phyloP scores from a whole-genome alignment of 495 filamentous ascomycete species.

The Neurospora sp. region DNA sequence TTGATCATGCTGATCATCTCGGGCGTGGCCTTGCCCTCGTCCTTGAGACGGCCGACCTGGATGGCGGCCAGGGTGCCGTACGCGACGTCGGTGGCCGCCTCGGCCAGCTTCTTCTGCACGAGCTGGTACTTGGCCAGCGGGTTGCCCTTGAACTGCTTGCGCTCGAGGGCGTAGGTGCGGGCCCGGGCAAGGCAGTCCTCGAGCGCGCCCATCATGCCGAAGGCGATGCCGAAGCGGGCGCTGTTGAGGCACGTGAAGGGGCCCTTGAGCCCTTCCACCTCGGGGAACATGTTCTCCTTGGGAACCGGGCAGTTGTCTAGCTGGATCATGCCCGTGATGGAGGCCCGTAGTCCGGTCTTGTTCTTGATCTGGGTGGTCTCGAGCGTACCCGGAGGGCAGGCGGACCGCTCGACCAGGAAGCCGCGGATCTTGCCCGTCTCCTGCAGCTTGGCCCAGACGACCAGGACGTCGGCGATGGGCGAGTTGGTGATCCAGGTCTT shows the following conservation, averaged over 20 bases:
- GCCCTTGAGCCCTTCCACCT: conserved; percentile 76
- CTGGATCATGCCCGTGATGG: conserved; percentile 96
- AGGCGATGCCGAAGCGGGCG: conserved; percentile 85
- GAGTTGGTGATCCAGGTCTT: conserved; percentile 99
- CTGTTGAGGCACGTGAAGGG: conserved; percentile 93
- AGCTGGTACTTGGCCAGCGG: conserved; percentile 94
- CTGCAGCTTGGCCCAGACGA: conserved; percentile 92
- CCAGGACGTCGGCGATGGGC: conserved; percentile 79
- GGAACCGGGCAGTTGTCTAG: conserved; percentile 83
- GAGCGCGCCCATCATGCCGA: conserved; percentile 85
- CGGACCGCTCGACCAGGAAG: conserved; percentile 73
- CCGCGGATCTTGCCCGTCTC: conserved; percentile 91
- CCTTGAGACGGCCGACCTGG: conserved; percentile 89
- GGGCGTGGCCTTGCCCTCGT: conserved; percentile 73
- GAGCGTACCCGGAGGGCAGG: conserved; percentile 76
- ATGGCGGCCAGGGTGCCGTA: conserved; percentile 78
- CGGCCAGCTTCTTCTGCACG: conserved; percentile 95
- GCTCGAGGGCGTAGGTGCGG: conserved; percentile 76
- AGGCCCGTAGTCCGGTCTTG: conserved; percentile 87
- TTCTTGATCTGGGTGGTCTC: conserved; percentile 91
- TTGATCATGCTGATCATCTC: conserved; percentile 99
- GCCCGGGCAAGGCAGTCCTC: conserved; percentile 81
- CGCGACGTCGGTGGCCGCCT: conserved; percentile 82
- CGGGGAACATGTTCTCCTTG: conserved; percentile 86
- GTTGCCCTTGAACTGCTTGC: conserved; percentile 95